Conservation (phyloP, 108 stramenopile species). For the Bacterosira constricta region DNA sequence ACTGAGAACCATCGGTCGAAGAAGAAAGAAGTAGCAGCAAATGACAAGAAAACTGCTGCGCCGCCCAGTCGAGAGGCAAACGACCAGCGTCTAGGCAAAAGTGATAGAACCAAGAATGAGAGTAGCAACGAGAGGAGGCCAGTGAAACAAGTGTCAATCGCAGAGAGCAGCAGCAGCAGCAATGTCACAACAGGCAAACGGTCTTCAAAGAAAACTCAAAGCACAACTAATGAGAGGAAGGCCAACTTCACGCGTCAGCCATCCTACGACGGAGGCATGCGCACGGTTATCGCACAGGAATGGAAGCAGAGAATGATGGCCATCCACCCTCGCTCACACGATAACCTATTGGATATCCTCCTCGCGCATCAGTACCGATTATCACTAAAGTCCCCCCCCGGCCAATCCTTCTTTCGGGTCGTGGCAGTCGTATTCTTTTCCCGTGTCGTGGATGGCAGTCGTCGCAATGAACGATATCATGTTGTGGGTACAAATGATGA, state of each 20-base stretch:
- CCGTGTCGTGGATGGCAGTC: conserved; percentile 3
- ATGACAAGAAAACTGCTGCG: too few species aligned
- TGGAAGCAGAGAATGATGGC: neutral
- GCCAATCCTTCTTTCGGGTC: conserved; percentile 84
- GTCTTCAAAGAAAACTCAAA: too few species aligned
- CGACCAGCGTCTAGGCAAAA: too few species aligned
- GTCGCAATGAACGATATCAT: conserved; percentile 38
- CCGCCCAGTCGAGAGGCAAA: too few species aligned
- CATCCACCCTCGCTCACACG: neutral
- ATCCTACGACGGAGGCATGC: neutral
- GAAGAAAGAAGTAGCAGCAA: neutral
- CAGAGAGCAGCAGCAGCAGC: too few species aligned
- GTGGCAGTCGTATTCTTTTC: conserved; percentile 72
- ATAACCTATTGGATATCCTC: conserved; percentile 46
- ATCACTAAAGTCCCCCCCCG: conserved; percentile 57
- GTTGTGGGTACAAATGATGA: conserved; percentile 89
- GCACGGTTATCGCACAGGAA: neutral
- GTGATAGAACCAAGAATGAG: too few species aligned
- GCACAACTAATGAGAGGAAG: too few species aligned
- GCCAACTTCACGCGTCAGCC: neutral
- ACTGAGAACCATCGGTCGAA: neutral
- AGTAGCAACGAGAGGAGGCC: too few species aligned
- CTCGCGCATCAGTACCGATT: conserved; percentile 69
- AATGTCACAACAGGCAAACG: too few species aligned
- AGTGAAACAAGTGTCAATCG: too few species aligned